Base-by-base conservation (phyloP, 1,284 basidiomycete genomes). In the Cryptococcus maquisensis region DNA sequence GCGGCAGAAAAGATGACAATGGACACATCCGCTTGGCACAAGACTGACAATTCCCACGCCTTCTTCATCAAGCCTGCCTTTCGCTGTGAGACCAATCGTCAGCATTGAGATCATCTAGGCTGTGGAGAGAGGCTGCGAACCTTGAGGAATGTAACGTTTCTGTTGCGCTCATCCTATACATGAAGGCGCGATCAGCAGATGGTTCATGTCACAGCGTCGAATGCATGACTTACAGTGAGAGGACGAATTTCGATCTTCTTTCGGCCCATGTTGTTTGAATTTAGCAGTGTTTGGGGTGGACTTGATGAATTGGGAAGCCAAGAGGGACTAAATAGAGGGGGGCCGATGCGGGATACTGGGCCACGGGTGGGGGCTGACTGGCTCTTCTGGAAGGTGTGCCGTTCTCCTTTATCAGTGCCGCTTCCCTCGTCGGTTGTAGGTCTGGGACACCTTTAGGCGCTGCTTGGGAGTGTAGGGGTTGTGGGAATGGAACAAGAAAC, bases 11-110 rank as follows among this genome's bases (percentile, higher is more conserved):
- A 77, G 64, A 77, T 74, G 51, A 77, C 52, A 46, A 77, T 68
- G n/a, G 71, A 73, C 15, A 77, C 73, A 50, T 73, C 72, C 15
- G 73, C 75, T 10, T 65, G 71, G 54, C 74, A 76, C 9, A 77
- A 66, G 2, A 77, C 75, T 7, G 66, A 69, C 40, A 77, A 60
- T 58, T 77, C 75, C 72, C 74, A 77, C 16, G 75, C 75, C 57
- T 77, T 77, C 60, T 77, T 77, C 73, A 77, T 74, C 47, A 77
- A 52, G 28, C 75, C 75, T 9, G 74, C 74, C 62, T 77, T 77
- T 36, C 75, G 67, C 69, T 75, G 56, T 12, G 20, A 20, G 40
- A 23, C 15, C 9, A 16, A 15, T 24, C 16, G 39, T 47, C 18
- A 54, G 37, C 47, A 35, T 9, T n/a, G 24, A 24, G 7, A 16